These are phyloP conservation scores for Ophiocordyceps unilateralis DNA, from an alignment of 2,329 filamentous ascomycete species.

Conservation along the genomic window DNA sequence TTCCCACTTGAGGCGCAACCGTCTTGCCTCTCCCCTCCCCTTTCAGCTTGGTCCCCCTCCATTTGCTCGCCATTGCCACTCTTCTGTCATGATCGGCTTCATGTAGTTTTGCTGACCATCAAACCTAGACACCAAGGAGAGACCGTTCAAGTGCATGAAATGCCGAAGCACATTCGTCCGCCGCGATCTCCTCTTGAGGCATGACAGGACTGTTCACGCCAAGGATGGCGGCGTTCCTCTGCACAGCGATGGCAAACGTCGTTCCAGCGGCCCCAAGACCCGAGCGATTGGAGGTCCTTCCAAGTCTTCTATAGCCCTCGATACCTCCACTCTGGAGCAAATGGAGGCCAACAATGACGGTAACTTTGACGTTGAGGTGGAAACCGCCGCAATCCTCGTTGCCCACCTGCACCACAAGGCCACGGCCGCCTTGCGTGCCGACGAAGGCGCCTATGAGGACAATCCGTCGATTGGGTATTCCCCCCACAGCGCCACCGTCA, in stretches of 20 bases:
- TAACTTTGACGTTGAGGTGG: slow-evolving; percentile 91
- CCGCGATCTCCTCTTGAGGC: slow-evolving; percentile 85
- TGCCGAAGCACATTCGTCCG: slow-evolving; percentile 97
- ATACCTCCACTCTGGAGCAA: slow-evolving; percentile 76
- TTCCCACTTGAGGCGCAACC: neutral
- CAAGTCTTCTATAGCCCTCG: slow-evolving; percentile 63
- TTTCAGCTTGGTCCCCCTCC: too few relatives aligned
- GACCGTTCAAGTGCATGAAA: slow-evolving; percentile 97
- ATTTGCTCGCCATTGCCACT: neutral
- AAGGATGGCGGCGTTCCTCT: slow-evolving; percentile 92
- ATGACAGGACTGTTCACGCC: slow-evolving; percentile 95
- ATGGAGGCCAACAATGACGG: slow-evolving; percentile 82
- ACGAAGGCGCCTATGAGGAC: slow-evolving; percentile 37
- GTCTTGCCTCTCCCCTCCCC: neutral
- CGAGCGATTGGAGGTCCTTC: slow-evolving; percentile 45
- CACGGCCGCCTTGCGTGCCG: slow-evolving; percentile 49
- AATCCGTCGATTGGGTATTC: slow-evolving; percentile 52
- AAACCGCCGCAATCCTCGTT: slow-evolving; percentile 96
- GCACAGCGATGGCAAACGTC: slow-evolving; percentile 85
- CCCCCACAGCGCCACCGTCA: slow-evolving; percentile 50
- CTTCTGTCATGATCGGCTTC: neutral
- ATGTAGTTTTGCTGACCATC: slow-evolving; percentile 1
- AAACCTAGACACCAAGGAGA: slow-evolving; percentile 79
- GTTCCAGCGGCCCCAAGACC: slow-evolving; percentile 52
- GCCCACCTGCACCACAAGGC: slow-evolving; percentile 95